Base-by-base conservation (phyloP, 805 yeast genomes). In the Candida patagonica region DNA sequence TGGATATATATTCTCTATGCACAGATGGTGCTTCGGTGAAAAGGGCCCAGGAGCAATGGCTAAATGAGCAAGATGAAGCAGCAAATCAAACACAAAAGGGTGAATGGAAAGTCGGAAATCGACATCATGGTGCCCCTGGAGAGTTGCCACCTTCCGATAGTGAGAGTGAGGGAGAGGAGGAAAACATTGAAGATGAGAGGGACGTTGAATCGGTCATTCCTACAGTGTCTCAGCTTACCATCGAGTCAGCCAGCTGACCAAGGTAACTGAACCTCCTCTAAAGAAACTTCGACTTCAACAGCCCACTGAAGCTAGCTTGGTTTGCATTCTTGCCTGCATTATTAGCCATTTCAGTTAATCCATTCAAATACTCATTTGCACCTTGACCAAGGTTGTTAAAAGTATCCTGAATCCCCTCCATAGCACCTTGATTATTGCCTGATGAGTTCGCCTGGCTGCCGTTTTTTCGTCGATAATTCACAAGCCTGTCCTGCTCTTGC, bases 101-200 rank as follows among this genome's bases (percentile, higher is more conserved):
- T 58, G 59, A 80, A 4, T 84, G 94, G 94, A 64, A 72, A 60
- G 71, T 76, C 64, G 94, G 94, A 0, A 83, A 82, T 51, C 78
- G 80, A 3, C 85, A 85, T 48, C 73, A 80, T 47, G 61, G 60
- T 25, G 49, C 45, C 5, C 51, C 60, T 2, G 55, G 55, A 17
- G 49, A 36, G 34, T 48, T 48, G 21, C 50, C 53, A n/a, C 53
- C 55, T 9, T 42, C 52, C 4, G 54, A 49, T 33, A 44, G 51
- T 9, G 56, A 54, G 16, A 47, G 25, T 7, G 45, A 43, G 8
- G 27, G 39, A 21, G 41, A 32, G 5, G 50, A 45, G 16, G 39
- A 40, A 19, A 34, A 30, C 8, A 33, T 6, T 17, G 36, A 31
- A 8, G 42, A 37, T 15, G 44, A 38, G 13, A 23, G 15, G 6